phyloP scores from a whole-genome alignment of 2,329 filamentous ascomycete species.

The Zasmidium angulare region DNA sequence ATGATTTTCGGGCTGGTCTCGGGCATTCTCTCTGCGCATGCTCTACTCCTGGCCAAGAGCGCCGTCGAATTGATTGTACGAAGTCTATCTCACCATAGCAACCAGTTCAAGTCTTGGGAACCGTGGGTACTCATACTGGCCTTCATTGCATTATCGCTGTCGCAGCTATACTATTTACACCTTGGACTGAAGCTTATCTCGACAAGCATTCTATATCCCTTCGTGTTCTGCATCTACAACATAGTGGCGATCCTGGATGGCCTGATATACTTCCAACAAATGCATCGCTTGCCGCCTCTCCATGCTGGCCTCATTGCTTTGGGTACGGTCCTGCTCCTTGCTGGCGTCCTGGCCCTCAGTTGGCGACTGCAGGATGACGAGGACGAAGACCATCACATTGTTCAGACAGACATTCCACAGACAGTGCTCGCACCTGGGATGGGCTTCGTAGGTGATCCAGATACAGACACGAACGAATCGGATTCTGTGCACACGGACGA shows the following conservation, averaged over 20 bases:
- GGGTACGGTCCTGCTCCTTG: conserved; percentile 80
- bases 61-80: conserved; percentile 90
- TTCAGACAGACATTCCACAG: conserved; percentile 44
- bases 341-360: conserved; percentile 85
- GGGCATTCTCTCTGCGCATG: conserved; percentile 91
- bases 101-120: conserved; percentile 94
- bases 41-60: conserved; percentile 89
- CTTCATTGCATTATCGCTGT: conserved; percentile 77
- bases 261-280: conserved; percentile 93
- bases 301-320: conserved; percentile 80
- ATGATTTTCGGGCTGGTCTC: conserved; percentile 84
- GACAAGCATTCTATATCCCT: conserved; percentile 91
- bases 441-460: conserved; percentile 50
- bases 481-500: conserved; percentile 25
- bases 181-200: conserved; percentile 91
- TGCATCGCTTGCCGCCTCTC: conserved; percentile 71
- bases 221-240: conserved; percentile 99
- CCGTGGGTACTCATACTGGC: conserved; percentile 87
- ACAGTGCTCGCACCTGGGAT: conserved; percentile 79
- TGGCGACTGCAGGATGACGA: conserved; percentile 82
- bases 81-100: conserved; percentile 79
- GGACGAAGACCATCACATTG: conserved; percentile 50
- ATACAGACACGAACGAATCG: conserved; percentile 27
- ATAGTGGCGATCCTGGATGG: conserved; percentile 97
- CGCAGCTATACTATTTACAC: conserved; percentile 93